Base-by-base conservation (phyloP, 108 stramenopile genomes). In the Mediolabrus comicus region DNA sequence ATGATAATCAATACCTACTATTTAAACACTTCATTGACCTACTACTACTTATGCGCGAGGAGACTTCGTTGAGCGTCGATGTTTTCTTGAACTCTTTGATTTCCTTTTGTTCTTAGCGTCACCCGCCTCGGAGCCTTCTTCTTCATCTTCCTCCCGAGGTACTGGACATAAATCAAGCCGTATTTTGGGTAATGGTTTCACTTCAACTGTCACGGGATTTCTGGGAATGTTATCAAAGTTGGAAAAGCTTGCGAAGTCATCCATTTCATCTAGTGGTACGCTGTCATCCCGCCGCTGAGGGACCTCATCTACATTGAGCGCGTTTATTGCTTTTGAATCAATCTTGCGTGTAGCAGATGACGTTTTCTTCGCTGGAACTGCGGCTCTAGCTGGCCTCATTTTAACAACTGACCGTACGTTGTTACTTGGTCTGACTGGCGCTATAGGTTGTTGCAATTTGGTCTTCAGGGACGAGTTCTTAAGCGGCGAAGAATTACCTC, bases 101-200 rank as follows among this genome's bases (percentile, higher is more conserved):
- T 77, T 77, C 71, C 67, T 77, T 52, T 81, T 81, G 19, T 67
- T 53, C 43, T 67, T 77, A 0, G 29, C 62, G 2, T 53, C 60
- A 5, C 17, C 51, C 54, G 38, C 51, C 14, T 65, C 34, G 11
- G 74, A 72, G 33, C 64, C 67, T 30, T 90, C 75, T 35, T 89
- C 88, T 74, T 94, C 92, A 53, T 94, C 92, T 70, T 91, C 92
- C 63, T 94, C 92, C 67, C 90, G 74, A 3, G 92, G 92, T 3
- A 90, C 87, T 24, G 92, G 92, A 77, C 87, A 90, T 59, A 94
- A 71, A 70, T 87, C 87, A 5, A 94, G 76, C 39, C 92, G 87
- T 51, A 94, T 89, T 75, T 83, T 94, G 0, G 92, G 92, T 24
- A 94, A 54, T 28, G 92, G 92, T 56, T 94, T 94, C 24, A 94